These are phyloP conservation scores for Phaeosphaeriaceae sp. DNA, from an alignment of 2,329 filamentous ascomycete genomes.

Conservation along the genomic window DNA sequence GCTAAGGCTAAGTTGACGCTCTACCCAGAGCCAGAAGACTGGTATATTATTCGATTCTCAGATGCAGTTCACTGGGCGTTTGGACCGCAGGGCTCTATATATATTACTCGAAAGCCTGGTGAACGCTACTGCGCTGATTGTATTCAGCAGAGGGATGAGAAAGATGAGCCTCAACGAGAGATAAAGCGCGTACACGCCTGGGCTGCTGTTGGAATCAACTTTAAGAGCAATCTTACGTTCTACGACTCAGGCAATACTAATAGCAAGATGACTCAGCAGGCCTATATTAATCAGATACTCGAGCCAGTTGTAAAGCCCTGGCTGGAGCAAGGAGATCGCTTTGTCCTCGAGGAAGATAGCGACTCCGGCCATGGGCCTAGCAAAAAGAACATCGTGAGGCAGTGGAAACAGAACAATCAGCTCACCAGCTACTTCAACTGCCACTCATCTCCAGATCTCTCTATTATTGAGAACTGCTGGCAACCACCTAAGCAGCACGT, in stretches of 20 bases:
- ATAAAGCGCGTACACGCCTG: slow-evolving; percentile 4
- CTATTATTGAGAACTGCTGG: slow-evolving; percentile 18
- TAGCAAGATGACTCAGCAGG: slow-evolving; percentile 9
- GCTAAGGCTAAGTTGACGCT: background rate
- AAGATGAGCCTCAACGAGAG: background rate
- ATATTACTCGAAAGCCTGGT: slow-evolving; percentile 3
- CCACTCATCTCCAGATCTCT: slow-evolving; percentile 8
- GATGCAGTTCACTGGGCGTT: slow-evolving; percentile 5
- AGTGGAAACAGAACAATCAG: slow-evolving; percentile 7
- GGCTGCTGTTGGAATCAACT: slow-evolving; percentile 6
- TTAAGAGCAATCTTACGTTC: slow-evolving; percentile 8
- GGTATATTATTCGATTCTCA: slow-evolving; percentile 1
- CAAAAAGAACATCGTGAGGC: slow-evolving; percentile 9
- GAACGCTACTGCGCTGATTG: slow-evolving; percentile 5
- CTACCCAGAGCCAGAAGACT: slow-evolving; percentile 1
- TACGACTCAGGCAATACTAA: slow-evolving; percentile 6
- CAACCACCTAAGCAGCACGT: slow-evolving; percentile 11
- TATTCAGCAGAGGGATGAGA: slow-evolving; percentile 1
- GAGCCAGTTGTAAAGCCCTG: slow-evolving; percentile 13
- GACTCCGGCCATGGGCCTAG: slow-evolving; percentile 10
- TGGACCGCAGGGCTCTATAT: background rate
- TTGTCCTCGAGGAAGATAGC: slow-evolving; percentile 14
- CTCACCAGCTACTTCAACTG: slow-evolving; percentile 17
- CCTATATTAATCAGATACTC: slow-evolving; percentile 12
- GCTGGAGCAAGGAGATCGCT: slow-evolving; percentile 2